Base-by-base conservation (phyloP, 805 yeast species). In the Yarrowia sp. region DNA sequence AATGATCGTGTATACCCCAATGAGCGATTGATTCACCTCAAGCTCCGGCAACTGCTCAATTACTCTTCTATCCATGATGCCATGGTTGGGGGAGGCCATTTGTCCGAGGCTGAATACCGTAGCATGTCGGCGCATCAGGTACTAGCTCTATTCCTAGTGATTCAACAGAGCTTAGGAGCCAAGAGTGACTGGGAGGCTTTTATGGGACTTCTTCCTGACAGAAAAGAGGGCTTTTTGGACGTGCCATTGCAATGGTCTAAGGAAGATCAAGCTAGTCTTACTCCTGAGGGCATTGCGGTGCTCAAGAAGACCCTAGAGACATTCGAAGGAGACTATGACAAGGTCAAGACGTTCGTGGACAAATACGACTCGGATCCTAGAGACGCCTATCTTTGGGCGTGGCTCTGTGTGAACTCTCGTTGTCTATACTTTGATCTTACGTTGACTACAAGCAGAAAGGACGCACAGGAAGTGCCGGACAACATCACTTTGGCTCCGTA, bases 361-460 rank as follows among this genome's bases (percentile, higher is more conserved):
- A 58, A 44, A 28, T 43, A 33, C 51, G 45, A 32, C 51, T 43
- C 64, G 11, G 43, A 33, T n/a, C 64, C 50, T 8, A 35, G 51
- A 58, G 50, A 55, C 38, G 45, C 61, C 0, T 55, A 55, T 31
- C 61, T 55, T 14, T 85, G 90, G 84, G 84, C 89, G 0, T 93
- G 97, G 96, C 80, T 89, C 70, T 86, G 93, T 71, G 89, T 92
- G 65, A 93, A 95, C 73, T 88, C 98, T 1, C 86, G 99, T 76
- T 93, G 98, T 74, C 78, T 93, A 6, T 92, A 91, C 73, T 86
- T 87, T 86, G 81, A 83, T 3, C 75, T 90, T 1, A 50, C 63
- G 18, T 43, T 64, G 17, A 50, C 65, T 15, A 86, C 89, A 1
- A 79, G 82, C 53, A 80, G 82, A 39, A 80, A 81, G 17, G 64